These are phyloP conservation scores for Ceraceosorus bombacis DNA, from an alignment of 1,284 basidiomycete genomes.

Conservation along the genomic window DNA sequence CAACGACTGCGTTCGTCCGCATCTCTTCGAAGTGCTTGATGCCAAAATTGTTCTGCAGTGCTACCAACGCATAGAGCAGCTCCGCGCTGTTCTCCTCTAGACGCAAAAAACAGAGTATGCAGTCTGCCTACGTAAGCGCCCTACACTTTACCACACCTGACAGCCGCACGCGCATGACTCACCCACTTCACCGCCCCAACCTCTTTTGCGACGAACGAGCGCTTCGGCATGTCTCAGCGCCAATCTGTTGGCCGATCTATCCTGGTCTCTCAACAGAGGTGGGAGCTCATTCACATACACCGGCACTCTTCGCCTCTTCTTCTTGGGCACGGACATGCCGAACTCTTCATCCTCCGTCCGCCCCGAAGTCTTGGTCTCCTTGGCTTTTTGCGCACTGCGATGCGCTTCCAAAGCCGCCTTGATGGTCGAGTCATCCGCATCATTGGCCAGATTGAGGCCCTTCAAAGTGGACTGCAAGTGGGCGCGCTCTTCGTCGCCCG, in stretches of 20 bases:
- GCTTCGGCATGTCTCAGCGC: slow-evolving; percentile 24
- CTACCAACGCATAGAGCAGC: slow-evolving; percentile 65
- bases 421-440: too few species aligned
- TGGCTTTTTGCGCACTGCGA: too few species aligned
- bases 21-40: slow-evolving; percentile 70
- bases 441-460: too few species aligned
- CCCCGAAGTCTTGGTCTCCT: neutral
- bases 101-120: neutral
- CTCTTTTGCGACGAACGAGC: slow-evolving; percentile 30
- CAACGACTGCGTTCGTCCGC: slow-evolving; percentile 67
- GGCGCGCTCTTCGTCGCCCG: slow-evolving; percentile 1
- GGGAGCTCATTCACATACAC: slow-evolving; percentile 49
- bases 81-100: slow-evolving; percentile 80
- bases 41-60: slow-evolving; percentile 74
- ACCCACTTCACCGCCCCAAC: slow-evolving; percentile 25
- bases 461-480: too few species aligned
- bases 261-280: slow-evolving; percentile 38
- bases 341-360: slow-evolving; percentile 12
- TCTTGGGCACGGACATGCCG: slow-evolving; percentile 13
- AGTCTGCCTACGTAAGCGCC: slow-evolving; percentile 16
- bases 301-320: slow-evolving; percentile 32
- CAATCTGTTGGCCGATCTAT: slow-evolving; percentile 15
- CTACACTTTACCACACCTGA: slow-evolving; percentile 55
- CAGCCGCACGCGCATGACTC: slow-evolving; percentile 1
- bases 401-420: too few species aligned